Conservation (phyloP, 2,329 filamentous ascomycete species). For the Aspergillus ochraceus region DNA sequence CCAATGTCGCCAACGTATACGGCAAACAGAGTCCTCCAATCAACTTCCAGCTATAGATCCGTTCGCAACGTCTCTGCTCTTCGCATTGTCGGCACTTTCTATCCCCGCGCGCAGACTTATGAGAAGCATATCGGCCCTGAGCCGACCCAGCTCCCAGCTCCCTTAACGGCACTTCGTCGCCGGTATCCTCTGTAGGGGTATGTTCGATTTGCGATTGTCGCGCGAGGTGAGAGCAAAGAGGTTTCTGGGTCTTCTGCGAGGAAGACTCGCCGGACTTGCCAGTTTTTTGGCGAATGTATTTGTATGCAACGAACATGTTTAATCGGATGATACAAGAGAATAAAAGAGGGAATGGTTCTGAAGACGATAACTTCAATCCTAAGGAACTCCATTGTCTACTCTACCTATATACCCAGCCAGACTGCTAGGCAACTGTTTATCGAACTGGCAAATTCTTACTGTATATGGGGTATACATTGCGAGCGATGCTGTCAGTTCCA, state of each 20-base stretch:
- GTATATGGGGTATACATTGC: not conserved
- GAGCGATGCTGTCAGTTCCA: not conserved
- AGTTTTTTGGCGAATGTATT: not conserved
- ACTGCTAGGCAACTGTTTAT: not conserved
- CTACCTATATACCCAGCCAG: not conserved
- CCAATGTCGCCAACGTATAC: conserved; percentile 62
- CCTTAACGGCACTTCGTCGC: not conserved
- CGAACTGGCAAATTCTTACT: not conserved
- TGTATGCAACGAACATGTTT: not conserved
- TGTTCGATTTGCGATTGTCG: not conserved
- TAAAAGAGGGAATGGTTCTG: not conserved
- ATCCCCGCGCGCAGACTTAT: not conserved
- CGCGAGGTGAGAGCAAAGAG: not conserved
- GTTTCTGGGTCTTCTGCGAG: not conserved
- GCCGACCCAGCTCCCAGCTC: not conserved
- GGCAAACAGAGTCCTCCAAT: conserved; percentile 60
- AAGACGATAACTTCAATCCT: not conserved
- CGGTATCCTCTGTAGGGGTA: not conserved
- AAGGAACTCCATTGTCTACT: not conserved
- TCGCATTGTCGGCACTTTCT: conserved; percentile 23
- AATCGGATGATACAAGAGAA: not conserved
- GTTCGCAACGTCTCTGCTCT: conserved; percentile 33
- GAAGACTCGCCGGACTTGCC: not conserved
- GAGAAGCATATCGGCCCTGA: not conserved
- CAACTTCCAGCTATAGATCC: conserved; percentile 59